Evolutionary conservation across 371 early-diverging fungal genomes (phyloP), one percentile per base, ranked within the genome.

Genomic region (Syncephalastrum sp.): DNA sequence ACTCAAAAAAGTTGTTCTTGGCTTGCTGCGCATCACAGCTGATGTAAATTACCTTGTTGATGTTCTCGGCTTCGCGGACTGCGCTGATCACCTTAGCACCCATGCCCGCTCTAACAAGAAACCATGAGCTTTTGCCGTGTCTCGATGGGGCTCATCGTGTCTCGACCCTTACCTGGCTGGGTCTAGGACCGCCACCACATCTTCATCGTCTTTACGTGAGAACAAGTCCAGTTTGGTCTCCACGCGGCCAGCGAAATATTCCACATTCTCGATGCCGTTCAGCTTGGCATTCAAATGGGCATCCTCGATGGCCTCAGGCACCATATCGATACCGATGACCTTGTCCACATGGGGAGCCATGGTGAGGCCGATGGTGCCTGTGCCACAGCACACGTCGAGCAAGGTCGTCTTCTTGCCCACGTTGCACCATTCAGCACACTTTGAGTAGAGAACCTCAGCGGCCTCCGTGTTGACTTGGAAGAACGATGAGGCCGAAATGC

Each of bases 321-420:
- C 72, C 57, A 90, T 72, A 50, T 93, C 93, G 24, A 92, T 75
- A 14, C 91, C 93, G 59, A 89, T 60, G 12, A 93, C 89, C 27
- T 70, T 60, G 45, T 83, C 80, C 7, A 88, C 83, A n/a, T 61
- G 62, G 42, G 70, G 60, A 0, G 91, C 85, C 80, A 90, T 77
- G 15, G 81, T 79, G 38, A 91, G 77, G 16, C 93, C 92, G 60
- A 93, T 91, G 10, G 89, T 88, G 41, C 92, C 93, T 2, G 91
- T 90, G 15, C 93, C 93, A 69, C 91, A 91, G 72, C 92, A 92
- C 17, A 93, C 64, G 65, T 92, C 91, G 6, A 90, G 68, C 16
- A 89, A 64, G 15, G 66, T 65, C 13, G 63, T 59, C 46, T 62
- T 59, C 38, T 74, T 74, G 50, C 65, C 68, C 49, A 75, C 53